A percentile compares a stretch with the other conserved stretches of the same genome.
These are phyloP conservation scores for Thraustochytrium striatum DNA, from an alignment of 352 stramenopile genomes.

Conservation along the genomic window DNA sequence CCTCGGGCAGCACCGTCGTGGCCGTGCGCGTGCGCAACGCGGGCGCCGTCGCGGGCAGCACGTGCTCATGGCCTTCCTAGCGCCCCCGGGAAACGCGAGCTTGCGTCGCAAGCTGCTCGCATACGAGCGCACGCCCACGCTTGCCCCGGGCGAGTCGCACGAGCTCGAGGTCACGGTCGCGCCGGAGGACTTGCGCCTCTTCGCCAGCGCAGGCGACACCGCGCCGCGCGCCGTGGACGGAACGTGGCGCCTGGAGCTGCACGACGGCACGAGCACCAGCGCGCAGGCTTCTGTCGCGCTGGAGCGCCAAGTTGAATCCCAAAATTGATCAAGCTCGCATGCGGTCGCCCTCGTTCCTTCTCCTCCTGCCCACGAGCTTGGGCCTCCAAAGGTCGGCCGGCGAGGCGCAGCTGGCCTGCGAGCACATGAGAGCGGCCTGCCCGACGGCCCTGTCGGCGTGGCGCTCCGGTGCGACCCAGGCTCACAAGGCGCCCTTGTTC, in stretches of 20 bases:
- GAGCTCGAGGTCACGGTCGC: neutral
- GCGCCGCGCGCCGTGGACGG: neutral
- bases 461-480: neutral
- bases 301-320: too few relatives aligned
- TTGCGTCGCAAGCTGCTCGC: slow-evolving; percentile 8
- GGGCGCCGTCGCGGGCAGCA: neutral
- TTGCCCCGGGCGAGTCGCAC: neutral
- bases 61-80: neutral
- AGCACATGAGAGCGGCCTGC: neutral
- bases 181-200: neutral
- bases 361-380: neutral
- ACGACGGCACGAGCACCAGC: neutral
- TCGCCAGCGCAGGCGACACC: neutral
- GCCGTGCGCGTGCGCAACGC: neutral
- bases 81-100: neutral
- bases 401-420: neutral
- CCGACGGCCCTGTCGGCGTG: neutral
- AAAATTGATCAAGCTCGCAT: neutral
- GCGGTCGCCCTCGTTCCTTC: neutral
- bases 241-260: neutral
- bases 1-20: neutral
- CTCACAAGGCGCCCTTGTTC: neutral
- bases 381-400: neutral
- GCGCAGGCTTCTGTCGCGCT: too few relatives aligned
- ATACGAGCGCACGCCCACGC: neutral